Evolutionary conservation across 495 filamentous ascomycete species (phyloP).

Genomic region (Penicillium salamii): DNA sequence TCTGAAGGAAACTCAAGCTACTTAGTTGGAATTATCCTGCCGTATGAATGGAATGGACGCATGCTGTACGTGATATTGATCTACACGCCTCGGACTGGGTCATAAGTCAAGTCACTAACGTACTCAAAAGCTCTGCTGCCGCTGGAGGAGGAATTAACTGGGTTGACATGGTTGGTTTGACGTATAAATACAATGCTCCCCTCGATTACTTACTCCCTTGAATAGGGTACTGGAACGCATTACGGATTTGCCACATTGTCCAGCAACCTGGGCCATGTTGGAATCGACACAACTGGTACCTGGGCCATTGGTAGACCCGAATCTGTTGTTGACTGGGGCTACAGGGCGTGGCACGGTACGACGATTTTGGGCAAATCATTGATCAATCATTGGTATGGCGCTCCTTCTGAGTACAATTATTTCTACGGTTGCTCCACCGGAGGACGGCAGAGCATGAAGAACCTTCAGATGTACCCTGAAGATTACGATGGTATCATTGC

Average conservation of each 20-base stretch:
- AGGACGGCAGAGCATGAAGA: slow-evolving; percentile 55
- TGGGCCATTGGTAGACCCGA: slow-evolving; percentile 49
- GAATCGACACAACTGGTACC: slow-evolving; percentile 26
- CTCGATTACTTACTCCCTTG: not conserved
- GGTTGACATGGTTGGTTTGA: slow-evolving; percentile 38
- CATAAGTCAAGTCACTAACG: slow-evolving; percentile 1
- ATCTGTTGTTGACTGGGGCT: slow-evolving; percentile 24
- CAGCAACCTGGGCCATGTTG: slow-evolving; percentile 56
- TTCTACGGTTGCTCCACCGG: slow-evolving; percentile 59
- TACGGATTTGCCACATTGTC: slow-evolving; percentile 53
- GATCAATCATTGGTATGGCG: slow-evolving; percentile 41
- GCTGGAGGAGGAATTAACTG: slow-evolving; percentile 54
- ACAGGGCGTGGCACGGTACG: slow-evolving; percentile 11
- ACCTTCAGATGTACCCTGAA: slow-evolving; percentile 50
- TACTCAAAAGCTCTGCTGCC: slow-evolving; percentile 46
- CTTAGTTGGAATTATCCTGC: slow-evolving; percentile 50
- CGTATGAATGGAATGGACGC: slow-evolving; percentile 47
- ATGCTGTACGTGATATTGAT: slow-evolving; percentile 26
- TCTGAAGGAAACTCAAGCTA: slow-evolving; percentile 42
- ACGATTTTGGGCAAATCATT: slow-evolving; percentile 31
- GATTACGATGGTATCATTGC: slow-evolving; percentile 31
- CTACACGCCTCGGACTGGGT: too few relatives aligned
- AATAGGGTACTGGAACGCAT: slow-evolving; percentile 30
- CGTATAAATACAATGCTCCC: too few relatives aligned
- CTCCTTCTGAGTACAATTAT: slow-evolving; percentile 44